phyloP scores from a whole-genome alignment of 305 asterid species.

The Fraxinus nigra region DNA sequence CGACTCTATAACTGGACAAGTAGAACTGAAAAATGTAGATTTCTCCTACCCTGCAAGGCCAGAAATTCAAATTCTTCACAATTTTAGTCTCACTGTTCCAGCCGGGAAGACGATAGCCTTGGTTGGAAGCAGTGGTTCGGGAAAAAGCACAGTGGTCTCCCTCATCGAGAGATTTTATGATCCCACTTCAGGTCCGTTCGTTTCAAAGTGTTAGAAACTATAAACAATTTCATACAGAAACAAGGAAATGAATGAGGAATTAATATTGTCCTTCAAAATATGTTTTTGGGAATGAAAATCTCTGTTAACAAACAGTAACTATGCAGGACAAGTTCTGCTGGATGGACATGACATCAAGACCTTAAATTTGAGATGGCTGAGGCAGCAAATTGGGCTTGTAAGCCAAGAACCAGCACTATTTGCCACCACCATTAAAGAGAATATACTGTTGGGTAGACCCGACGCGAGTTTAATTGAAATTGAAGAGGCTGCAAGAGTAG shows the following conservation, averaged over 20 bases:
- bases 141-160: constrained; percentile 96
- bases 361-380: constrained; percentile 77
- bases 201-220: neutral
- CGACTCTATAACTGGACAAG: constrained; percentile 63
- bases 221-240: neutral
- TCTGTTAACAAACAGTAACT: constrained; percentile 25
- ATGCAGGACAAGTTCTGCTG: constrained; percentile 75
- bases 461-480: constrained; percentile 70
- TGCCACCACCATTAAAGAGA: constrained; percentile 87
- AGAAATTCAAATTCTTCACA: constrained; percentile 60
- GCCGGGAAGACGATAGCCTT: constrained; percentile 95
- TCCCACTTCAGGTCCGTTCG: constrained; percentile 67
- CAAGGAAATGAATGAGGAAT: neutral
- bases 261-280: constrained; percentile 12
- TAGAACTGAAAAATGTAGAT: constrained; percentile 80
- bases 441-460: constrained; percentile 87
- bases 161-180: constrained; percentile 96
- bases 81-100: constrained; percentile 67
- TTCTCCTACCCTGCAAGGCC: constrained; percentile 93
- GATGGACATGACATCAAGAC: constrained; percentile 85
- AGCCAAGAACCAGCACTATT: constrained; percentile 99
- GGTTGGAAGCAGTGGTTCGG: constrained; percentile 98
- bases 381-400: constrained; percentile 94
- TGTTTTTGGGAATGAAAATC: constrained; percentile 13
- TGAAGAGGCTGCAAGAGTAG: constrained; percentile 96